A percentile compares a stretch with the other conserved stretches of the same genome.
Evolutionary conservation across 306 rosid species (phyloP).

Genomic region (Fragaria vesca): DNA sequence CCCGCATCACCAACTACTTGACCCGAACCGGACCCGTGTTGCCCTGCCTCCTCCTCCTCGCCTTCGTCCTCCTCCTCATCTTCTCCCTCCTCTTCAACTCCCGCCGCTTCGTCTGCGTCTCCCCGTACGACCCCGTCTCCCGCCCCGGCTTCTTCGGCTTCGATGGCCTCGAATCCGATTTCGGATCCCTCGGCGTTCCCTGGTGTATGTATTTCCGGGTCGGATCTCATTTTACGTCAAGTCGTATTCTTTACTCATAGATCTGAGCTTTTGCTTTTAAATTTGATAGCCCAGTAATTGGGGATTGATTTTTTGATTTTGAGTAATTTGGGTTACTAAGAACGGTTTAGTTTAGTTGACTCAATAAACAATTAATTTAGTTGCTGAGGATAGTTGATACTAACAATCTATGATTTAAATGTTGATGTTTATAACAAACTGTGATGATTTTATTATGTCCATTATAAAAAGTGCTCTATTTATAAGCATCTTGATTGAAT

Average conservation of each 20-base stretch:
- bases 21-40: slow-evolving; percentile 45
- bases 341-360: background rate
- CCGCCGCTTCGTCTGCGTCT: slow-evolving; percentile 77
- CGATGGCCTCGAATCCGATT: slow-evolving; percentile 83
- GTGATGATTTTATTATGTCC: background rate
- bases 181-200: slow-evolving; percentile 95
- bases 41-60: slow-evolving; percentile 40
- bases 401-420: background rate
- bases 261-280: slow-evolving; percentile 3
- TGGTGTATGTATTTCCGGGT: slow-evolving; percentile 70
- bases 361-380: background rate
- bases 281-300: background rate
- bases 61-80: slow-evolving; percentile 34
- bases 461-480: background rate
- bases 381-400: background rate
- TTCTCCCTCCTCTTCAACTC: slow-evolving; percentile 51
- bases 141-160: slow-evolving; percentile 66
- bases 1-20: slow-evolving; percentile 49
- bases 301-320: background rate
- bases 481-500: too few relatives aligned
- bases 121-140: slow-evolving; percentile 50
- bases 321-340: background rate
- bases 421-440: background rate
- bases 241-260: background rate
- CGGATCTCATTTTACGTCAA: slow-evolving; percentile 19